Conservation (phyloP, 768 basidiomycete species). For the Leucogyrophana mollusca region DNA sequence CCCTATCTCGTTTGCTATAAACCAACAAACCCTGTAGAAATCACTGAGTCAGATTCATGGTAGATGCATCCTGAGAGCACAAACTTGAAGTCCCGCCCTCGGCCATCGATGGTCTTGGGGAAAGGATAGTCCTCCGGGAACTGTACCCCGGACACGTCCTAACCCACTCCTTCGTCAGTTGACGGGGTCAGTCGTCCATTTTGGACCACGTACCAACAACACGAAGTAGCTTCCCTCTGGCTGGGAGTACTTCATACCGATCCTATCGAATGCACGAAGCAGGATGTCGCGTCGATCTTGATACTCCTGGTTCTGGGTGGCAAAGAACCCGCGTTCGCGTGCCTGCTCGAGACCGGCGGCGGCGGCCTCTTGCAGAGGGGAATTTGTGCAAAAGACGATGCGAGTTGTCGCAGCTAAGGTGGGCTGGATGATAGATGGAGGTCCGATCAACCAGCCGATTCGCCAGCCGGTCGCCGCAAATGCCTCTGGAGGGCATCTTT, state of each 20-base stretch:
- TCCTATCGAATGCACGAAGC: slow-evolving; percentile 71
- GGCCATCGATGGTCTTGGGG: slow-evolving; percentile 68
- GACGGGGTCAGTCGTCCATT: no score
- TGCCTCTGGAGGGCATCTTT: slow-evolving; percentile 54
- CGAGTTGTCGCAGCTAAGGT: slow-evolving; percentile 90
- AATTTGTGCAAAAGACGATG: slow-evolving; percentile 94
- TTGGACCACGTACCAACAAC: slow-evolving; percentile 59
- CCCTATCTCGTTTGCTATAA: slow-evolving; percentile 85
- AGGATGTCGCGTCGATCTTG: slow-evolving; percentile 76
- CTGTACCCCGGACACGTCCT: slow-evolving; percentile 79
- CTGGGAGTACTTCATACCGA: slow-evolving; percentile 82
- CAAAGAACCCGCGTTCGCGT: slow-evolving; percentile 69
- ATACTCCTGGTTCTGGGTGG: slow-evolving; percentile 74
- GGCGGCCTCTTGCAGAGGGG: slow-evolving; percentile 91
- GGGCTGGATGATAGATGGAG: slow-evolving; percentile 76
- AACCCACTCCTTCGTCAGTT: background rate
- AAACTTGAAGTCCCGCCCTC: slow-evolving; percentile 87
- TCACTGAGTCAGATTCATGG: slow-evolving; percentile 9
- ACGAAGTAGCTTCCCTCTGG: slow-evolving; percentile 94
- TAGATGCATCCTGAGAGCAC: slow-evolving; percentile 10
- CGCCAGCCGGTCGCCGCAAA: slow-evolving; percentile 99
- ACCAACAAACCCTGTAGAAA: slow-evolving; percentile 80
- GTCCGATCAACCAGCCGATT: slow-evolving; percentile 94
- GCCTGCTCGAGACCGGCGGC: slow-evolving; percentile 89
- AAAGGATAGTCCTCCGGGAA: slow-evolving; percentile 85